A percentile compares a stretch with the other conserved stretches of the same genome.
Evolutionary conservation across 768 basidiomycete species (phyloP).

Genomic region (Lentinula sp.): DNA sequence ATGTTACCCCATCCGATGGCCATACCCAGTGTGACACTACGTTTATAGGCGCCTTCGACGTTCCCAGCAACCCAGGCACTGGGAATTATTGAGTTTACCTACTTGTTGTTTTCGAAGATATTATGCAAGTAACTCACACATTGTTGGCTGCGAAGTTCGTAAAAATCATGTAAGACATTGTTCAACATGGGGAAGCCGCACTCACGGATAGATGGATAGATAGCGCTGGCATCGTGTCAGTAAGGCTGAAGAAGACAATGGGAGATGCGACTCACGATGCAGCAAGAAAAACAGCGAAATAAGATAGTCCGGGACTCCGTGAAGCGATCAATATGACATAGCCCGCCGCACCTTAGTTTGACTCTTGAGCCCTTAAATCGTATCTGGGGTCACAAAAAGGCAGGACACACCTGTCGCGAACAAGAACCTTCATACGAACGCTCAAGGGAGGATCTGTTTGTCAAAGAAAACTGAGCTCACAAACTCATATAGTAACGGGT

Average conservation of each 20-base stretch:
- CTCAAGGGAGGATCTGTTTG: background rate
- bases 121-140: slow-evolving; percentile 30
- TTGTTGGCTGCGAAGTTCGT: slow-evolving; percentile 32
- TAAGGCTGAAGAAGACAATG: background rate
- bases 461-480: slow-evolving; percentile 27
- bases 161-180: background rate
- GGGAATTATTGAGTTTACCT: slow-evolving; percentile 14
- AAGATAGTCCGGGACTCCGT: slow-evolving; percentile 54
- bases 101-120: background rate
- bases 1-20: slow-evolving; percentile 62
- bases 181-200: background rate
- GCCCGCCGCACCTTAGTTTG: slow-evolving; percentile 36
- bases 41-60: slow-evolving; percentile 70
- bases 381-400: background rate
- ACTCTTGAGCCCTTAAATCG: background rate
- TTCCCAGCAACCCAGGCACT: slow-evolving; percentile 73
- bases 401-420: slow-evolving; percentile 6
- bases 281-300: slow-evolving; percentile 68
- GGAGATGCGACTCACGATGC: slow-evolving; percentile 45
- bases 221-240: slow-evolving; percentile 26
- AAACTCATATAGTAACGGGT: slow-evolving; percentile 54
- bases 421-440: background rate
- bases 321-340: slow-evolving; percentile 67
- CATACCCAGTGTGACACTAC: slow-evolving; percentile 63
- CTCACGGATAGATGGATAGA: slow-evolving; percentile 48